Percentiles rank a stretch among this genome's conserved stretches.
Evolutionary conservation across 352 stramenopile species (phyloP).

Genomic region (Phytophthora ramorum): DNA sequence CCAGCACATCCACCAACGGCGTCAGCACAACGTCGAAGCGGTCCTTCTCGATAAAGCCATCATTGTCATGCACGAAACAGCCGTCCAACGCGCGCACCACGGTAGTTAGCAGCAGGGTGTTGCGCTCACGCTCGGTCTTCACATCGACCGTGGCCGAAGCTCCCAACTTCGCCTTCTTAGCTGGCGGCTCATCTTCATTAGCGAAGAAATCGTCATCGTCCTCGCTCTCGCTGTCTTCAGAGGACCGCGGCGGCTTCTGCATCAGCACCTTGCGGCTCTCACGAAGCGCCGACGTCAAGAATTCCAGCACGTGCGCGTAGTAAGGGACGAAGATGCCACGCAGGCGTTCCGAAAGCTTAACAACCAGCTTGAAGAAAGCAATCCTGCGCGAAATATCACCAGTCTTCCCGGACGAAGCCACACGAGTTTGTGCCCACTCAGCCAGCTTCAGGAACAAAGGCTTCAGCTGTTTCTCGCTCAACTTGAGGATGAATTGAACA

Average conservation of each 20-base stretch:
- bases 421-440: slow-evolving; percentile 74
- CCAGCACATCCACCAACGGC: slow-evolving; percentile 79
- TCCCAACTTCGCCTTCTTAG: slow-evolving; percentile 68
- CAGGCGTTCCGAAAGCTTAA: slow-evolving; percentile 81
- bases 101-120: slow-evolving; percentile 59
- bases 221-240: slow-evolving; percentile 39
- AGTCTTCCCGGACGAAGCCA: slow-evolving; percentile 28
- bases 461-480: slow-evolving; percentile 92
- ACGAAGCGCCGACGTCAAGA: slow-evolving; percentile 53
- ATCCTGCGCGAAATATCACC: slow-evolving; percentile 65
- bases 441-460: slow-evolving; percentile 87
- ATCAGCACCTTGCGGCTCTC: slow-evolving; percentile 60
- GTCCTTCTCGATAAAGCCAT: slow-evolving; percentile 91
- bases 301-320: slow-evolving; percentile 79
- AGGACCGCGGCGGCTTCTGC: slow-evolving; percentile 46
- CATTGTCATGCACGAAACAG: slow-evolving; percentile 87
- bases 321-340: slow-evolving; percentile 91
- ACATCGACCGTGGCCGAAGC: slow-evolving; percentile 26
- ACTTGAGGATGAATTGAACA: slow-evolving; percentile 84
- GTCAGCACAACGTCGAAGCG: slow-evolving; percentile 79
- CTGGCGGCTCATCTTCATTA: slow-evolving; percentile 55
- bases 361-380: slow-evolving; percentile 84
- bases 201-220: slow-evolving; percentile 49
- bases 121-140: slow-evolving; percentile 39
- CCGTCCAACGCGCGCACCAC: slow-evolving; percentile 78